Base-by-base conservation (phyloP, 495 filamentous ascomycete species). In the Talaromyces adpressus region DNA sequence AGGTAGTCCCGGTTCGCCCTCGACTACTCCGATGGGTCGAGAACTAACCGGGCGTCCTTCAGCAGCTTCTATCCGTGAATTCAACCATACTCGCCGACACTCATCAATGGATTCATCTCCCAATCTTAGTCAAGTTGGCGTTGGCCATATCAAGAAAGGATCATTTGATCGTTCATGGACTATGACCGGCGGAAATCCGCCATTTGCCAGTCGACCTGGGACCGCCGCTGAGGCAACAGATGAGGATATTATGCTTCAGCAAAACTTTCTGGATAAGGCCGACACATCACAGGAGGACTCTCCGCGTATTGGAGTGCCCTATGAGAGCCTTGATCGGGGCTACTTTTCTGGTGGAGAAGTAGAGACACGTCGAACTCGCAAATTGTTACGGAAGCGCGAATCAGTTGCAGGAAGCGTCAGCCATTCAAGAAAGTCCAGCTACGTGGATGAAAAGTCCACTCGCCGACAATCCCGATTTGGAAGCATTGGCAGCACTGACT, bases 141-240 rank as follows among this genome's bases (percentile, higher is more conserved):
- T 62, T 7, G 64, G 60, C 11, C 91, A 96, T 68, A 87, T 86
- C 69, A 94, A 93, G 71, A 87, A 91, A 65, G 85, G 89, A 1
- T 98, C 94, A 1, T 91, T 98, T 68, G 95, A 98, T 72, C 82
- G 87, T 23, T 87, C 88, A 62, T 99, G 95, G 94, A 92, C 90
- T 22, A 86, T 93, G 74, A 86, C 88, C 23, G 74, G 75, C 65
- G 81, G 72, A 23, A 53, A 62, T n/a, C 70, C 70, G 36, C 61
- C 68, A 11, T 47, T 71, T 25, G 68, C 72, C 0, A 54, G 67
- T 56, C 74, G 78, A 45, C 75, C 76, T 22, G 78, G 75, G 34
- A 77, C 75, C 2, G 72, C 78, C 11, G 29, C 71, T 2, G 75
- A 73, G 1, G 69, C 73, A 5, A 66, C 68, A 7, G 66, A 66